Base-by-base conservation (phyloP, 2,329 filamentous ascomycete genomes). In the Calonectria fujianensis region DNA sequence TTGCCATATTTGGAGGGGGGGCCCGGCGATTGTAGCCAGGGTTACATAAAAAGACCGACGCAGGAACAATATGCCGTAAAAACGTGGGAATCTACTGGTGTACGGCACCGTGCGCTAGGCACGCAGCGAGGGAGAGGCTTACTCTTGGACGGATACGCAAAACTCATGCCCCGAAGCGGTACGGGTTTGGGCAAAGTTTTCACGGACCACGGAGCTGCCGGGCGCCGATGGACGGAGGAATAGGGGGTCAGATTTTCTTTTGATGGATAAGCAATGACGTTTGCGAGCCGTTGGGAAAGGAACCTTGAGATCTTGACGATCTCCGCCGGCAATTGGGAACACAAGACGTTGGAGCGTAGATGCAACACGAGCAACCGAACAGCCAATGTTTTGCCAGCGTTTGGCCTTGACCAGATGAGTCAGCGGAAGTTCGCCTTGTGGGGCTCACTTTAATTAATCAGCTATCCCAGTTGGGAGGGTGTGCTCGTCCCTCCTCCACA, bases 261-360 rank as follows among this genome's bases (percentile, higher is more conserved):
- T 11, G 35, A 39, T n/a, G 57, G 57, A 63, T 63, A 41, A 29
- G 63, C 32, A 29, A 52, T 72, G 70, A 72, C 70, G 70, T 68
- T 54, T 51, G 20, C 27, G 14, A 35, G 68, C 32, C 31, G 54
- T 70, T 63, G 68, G 29, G 41, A 27, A n/a, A 61, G n/a, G 41
- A 48, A 16, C 10, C 32, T 31, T 57, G 29, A 39, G 57, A 63
- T 63, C 57, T 63, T 9, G 39, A 63, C 13, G 57, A 63, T 63
- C 57, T 63, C 57, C 37, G 35, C 57, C 37, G 35, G 35, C 57
- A 41, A n/a, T 63, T 20, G n/a, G 13, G 14, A 37, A 13, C 35
- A 14, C 24, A 39, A 3, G 45, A 29, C 41, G 61, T 35, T 50
- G 39, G 41, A 48, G 61, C 24, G 41, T 41, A n/a, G 61, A 50